phyloP scores from a whole-genome alignment of 1,284 basidiomycete species.

The Puccinia horiana region DNA sequence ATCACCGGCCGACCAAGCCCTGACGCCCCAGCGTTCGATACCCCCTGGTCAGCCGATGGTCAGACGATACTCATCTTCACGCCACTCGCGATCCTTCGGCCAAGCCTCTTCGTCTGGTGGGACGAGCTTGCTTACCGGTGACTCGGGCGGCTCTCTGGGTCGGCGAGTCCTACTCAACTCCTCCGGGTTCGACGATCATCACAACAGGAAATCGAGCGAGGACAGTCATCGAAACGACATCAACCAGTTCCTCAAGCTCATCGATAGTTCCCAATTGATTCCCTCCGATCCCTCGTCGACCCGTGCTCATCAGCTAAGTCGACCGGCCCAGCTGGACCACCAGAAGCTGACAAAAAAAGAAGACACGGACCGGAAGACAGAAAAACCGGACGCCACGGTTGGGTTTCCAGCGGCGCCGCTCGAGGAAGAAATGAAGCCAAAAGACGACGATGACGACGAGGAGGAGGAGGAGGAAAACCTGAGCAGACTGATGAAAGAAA shows the following conservation, averaged over 20 bases:
- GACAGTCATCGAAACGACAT: slow-evolving; percentile 22
- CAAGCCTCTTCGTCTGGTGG: slow-evolving; percentile 17
- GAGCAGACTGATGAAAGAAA: slow-evolving; percentile 10
- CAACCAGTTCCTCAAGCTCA: slow-evolving; percentile 12
- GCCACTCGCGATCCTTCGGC: slow-evolving; percentile 39
- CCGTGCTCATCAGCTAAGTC: neutral
- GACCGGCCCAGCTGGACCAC: neutral
- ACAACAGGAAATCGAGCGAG: neutral
- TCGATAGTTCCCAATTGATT: slow-evolving; percentile 14
- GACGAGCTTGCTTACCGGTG: neutral
- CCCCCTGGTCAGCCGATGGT: slow-evolving; percentile 21
- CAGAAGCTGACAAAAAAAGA: neutral
- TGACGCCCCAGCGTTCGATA: neutral
- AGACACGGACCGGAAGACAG: neutral
- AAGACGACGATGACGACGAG: neutral
- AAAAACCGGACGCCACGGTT: neutral
- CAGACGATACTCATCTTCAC: slow-evolving; percentile 41
- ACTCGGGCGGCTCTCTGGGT: slow-evolving; percentile 21
- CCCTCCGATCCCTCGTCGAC: neutral
- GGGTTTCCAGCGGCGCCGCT: neutral
- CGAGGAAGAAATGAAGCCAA: neutral
- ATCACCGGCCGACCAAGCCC: neutral
- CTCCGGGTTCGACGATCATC: neutral
- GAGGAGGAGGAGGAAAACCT: neutral
- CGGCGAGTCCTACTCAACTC: slow-evolving; percentile 5